A percentile compares a stretch with the other conserved stretches of the same genome.
phyloP scores from a whole-genome alignment of 257 asterid genomes.

The Salvia splendens region DNA sequence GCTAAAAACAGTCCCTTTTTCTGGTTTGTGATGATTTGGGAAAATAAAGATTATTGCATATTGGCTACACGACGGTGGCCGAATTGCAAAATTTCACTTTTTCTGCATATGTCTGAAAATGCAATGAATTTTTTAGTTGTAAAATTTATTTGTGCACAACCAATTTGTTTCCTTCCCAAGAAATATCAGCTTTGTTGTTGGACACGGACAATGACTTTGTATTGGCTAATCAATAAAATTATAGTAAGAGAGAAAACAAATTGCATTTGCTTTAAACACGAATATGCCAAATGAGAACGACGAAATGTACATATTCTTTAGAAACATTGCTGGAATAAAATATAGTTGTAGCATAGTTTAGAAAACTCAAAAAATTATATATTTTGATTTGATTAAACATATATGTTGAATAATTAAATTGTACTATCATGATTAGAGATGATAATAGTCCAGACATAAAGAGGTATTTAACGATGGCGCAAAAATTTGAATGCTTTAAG shows the following conservation, averaged over 20 bases:
- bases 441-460: no score
- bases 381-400: no score
- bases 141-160: neutral
- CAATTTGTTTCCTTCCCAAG: conserved; percentile 18
- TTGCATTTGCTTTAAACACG: neutral
- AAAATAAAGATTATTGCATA: conserved; percentile 34
- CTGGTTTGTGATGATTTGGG: neutral
- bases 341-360: no score
- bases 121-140: neutral
- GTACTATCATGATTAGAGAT: no score
- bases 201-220: conserved; percentile 7
- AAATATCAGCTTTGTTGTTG: neutral
- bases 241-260: neutral
- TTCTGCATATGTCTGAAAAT: conserved; percentile 25
- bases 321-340: no score
- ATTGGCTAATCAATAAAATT: neutral
- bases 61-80: conserved; percentile 22
- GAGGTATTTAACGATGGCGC: neutral
- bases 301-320: no score
- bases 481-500: neutral
- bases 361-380: no score
- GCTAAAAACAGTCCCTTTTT: neutral
- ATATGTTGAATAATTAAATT: no score
- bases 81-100: neutral
- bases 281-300: neutral